These are phyloP conservation scores for Trichoderma koningii DNA, from an alignment of 2,329 filamentous ascomycete species.

Conservation along the genomic window DNA sequence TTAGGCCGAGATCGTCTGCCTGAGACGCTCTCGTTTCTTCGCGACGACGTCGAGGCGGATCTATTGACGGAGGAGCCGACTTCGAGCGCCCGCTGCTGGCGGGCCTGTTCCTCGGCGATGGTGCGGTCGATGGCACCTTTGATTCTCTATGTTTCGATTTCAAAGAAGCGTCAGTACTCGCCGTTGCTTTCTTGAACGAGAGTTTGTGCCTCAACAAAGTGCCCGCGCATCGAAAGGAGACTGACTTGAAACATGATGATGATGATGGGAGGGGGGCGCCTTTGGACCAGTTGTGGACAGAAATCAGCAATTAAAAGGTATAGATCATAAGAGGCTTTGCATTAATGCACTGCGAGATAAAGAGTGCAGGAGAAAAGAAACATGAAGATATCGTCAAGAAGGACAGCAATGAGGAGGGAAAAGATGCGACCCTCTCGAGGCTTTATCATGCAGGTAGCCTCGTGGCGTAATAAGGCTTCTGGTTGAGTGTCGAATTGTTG, in stretches of 20 bases:
- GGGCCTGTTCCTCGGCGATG: conserved; percentile 89
- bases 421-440: not conserved
- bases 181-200: not conserved
- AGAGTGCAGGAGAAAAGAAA: not conserved
- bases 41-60: conserved; percentile 43
- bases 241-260: conserved; percentile 40
- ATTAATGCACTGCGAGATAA: not conserved
- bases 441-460: too few relatives aligned
- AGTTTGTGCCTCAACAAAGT: not conserved
- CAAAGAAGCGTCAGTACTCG: conserved; percentile 14
- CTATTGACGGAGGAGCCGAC: conserved; percentile 48
- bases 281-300: not conserved
- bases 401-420: not conserved
- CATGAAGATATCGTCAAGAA: not conserved
- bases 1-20: conserved; percentile 43
- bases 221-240: conserved; percentile 11
- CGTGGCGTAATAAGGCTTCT: too few relatives aligned
- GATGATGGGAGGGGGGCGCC: not conserved
- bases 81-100: conserved; percentile 63
- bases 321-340: conserved; percentile 16
- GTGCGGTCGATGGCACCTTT: conserved; percentile 83
- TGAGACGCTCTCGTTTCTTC: conserved; percentile 44
- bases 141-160: conserved; percentile 62
- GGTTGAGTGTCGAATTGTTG: too few relatives aligned
- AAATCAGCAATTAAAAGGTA: conserved; percentile 1